Percentiles rank a stretch among this genome's conserved stretches.
phyloP scores from a whole-genome alignment of 139 green algal species.

The Desmodesmus armatus region DNA sequence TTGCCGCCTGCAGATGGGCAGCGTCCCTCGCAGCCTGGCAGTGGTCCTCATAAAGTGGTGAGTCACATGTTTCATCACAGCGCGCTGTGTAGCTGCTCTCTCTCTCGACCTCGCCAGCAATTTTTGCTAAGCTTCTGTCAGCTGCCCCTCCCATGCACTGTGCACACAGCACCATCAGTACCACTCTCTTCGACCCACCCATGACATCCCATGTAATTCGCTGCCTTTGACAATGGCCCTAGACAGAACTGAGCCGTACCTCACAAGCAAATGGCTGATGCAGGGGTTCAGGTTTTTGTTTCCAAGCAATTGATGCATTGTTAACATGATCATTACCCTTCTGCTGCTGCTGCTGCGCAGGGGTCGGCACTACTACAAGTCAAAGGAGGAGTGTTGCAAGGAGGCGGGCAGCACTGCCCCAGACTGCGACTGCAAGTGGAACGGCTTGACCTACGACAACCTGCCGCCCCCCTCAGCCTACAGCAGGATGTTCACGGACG shows the following conservation, averaged over 20 bases:
- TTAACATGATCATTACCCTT: neutral
- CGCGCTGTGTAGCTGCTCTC: too few species aligned
- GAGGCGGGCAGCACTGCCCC: neutral
- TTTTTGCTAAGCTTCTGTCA: too few species aligned
- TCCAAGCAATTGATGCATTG: neutral
- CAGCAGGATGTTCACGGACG: constrained; percentile 27
- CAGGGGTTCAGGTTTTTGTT: neutral
- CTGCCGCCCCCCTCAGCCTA: neutral
- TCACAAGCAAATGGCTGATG: neutral
- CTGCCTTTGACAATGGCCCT: neutral
- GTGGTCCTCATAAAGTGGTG: too few species aligned
- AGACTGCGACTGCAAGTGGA: constrained; percentile 30
- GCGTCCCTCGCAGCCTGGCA: too few species aligned
- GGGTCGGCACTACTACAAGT: constrained; percentile 24
- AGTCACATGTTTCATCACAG: too few species aligned
- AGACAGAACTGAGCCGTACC: too few species aligned
- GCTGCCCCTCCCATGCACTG: too few species aligned
- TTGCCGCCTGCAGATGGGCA: too few species aligned
- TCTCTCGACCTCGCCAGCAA: too few species aligned
- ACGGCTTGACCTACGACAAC: neutral
- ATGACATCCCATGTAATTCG: neutral
- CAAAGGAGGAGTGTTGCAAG: constrained; percentile 19
- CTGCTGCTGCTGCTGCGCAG: constrained; percentile 9
- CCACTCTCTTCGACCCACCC: neutral
- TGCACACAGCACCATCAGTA: neutral